phyloP scores from a whole-genome alignment of 2,329 filamentous ascomycete genomes.

The Ophiostoma australiae region DNA sequence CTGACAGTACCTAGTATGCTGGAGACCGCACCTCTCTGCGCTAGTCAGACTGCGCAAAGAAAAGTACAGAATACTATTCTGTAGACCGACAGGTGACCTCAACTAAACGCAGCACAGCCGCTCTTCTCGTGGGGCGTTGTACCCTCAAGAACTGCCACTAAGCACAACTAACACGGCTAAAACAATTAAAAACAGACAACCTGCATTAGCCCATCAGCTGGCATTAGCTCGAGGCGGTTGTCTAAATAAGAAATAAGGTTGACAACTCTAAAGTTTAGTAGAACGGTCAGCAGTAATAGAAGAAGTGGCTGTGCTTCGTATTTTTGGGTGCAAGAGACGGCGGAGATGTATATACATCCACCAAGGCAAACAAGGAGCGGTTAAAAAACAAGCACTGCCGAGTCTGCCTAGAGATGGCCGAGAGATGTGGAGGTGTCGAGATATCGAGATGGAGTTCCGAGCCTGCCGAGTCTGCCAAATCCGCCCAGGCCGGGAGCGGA shows the following conservation, averaged over 20 bases:
- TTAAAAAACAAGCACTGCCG: background rate
- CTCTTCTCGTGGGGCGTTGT: background rate
- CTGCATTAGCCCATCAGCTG: background rate
- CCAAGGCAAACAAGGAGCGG: background rate
- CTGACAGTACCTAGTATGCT: too few relatives aligned
- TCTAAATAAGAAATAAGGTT: conserved; percentile 4
- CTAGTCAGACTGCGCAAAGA: too few relatives aligned
- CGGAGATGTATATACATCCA: background rate
- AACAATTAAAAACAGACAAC: background rate
- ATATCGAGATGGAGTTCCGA: background rate
- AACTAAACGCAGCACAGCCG: background rate
- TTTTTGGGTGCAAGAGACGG: background rate
- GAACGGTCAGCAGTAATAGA: background rate
- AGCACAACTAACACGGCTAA: background rate
- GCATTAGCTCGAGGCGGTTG: background rate
- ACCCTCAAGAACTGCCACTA: background rate
- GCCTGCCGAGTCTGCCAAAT: background rate
- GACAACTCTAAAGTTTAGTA: background rate
- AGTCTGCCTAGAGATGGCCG: conserved; percentile 10
- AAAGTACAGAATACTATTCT: too few relatives aligned
- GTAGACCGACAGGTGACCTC: background rate
- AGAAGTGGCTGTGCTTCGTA: background rate
- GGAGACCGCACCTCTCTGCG: background rate
- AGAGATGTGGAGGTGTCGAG: background rate
- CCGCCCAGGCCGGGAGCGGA: conserved; percentile 17